Conservation (phyloP, 1,139 yeast species). For the Yamadazyma trypodendri region DNA sequence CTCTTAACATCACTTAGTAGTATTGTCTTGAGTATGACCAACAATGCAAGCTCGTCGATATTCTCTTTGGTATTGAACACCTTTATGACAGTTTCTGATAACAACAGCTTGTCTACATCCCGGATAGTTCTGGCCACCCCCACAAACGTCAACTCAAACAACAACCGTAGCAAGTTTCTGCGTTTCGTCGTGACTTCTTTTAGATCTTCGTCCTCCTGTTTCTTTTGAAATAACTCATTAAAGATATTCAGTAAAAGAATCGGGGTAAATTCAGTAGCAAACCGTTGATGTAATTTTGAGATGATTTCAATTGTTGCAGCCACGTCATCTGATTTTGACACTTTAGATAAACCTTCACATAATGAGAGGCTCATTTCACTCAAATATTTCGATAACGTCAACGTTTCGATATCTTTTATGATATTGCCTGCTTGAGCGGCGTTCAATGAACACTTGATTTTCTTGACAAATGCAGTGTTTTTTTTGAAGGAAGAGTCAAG, state of each 20-base stretch:
- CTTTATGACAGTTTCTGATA: slow-evolving; percentile 24
- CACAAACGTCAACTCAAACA: slow-evolving; percentile 63
- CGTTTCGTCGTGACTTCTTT: slow-evolving; percentile 32
- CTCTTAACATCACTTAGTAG: slow-evolving; percentile 47
- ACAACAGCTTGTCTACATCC: slow-evolving; percentile 28
- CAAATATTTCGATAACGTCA: slow-evolving; percentile 74
- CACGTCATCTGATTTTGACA: slow-evolving; percentile 59
- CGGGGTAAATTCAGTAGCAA: slow-evolving; percentile 53
- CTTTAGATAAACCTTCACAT: slow-evolving; percentile 60
- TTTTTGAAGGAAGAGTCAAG: slow-evolving; percentile 80
- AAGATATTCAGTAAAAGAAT: slow-evolving; percentile 49
- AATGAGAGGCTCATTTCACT: slow-evolving; percentile 67
- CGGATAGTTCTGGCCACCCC: slow-evolving; percentile 52
- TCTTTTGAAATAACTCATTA: slow-evolving; percentile 38
- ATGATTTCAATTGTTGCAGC: slow-evolving; percentile 65
- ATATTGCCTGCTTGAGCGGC: slow-evolving; percentile 38
- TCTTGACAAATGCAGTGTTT: slow-evolving; percentile 79
- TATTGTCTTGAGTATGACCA: slow-evolving; percentile 53
- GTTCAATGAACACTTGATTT: slow-evolving; percentile 56
- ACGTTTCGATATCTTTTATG: slow-evolving; percentile 58
- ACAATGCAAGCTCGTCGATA: slow-evolving; percentile 37
- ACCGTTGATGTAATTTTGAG: slow-evolving; percentile 77
- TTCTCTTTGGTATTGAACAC: slow-evolving; percentile 17
- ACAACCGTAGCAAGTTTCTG: slow-evolving; percentile 50
- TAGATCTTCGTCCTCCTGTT: slow-evolving; percentile 43